Percentiles rank a stretch among this genome's conserved stretches.
phyloP scores from a whole-genome alignment of 306 rosid species.

The Senna tora region DNA sequence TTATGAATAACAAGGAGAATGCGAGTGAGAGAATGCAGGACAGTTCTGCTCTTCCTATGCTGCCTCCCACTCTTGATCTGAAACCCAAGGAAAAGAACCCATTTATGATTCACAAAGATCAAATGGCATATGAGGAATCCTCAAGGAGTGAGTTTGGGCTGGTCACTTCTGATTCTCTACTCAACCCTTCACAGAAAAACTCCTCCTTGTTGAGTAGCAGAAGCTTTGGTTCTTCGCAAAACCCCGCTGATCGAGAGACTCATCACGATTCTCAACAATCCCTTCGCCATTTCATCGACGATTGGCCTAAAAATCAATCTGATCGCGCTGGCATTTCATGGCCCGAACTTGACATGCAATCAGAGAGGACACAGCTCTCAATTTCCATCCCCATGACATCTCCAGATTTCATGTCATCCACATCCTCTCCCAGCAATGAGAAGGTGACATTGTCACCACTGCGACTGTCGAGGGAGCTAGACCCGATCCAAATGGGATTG shows the following conservation, averaged over 20 bases:
- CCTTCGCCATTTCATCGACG: conserved; percentile 74
- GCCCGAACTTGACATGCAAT: conserved; percentile 50
- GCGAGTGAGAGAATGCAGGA: conserved; percentile 55
- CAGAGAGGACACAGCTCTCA: conserved; percentile 71
- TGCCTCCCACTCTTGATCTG: conserved; percentile 60
- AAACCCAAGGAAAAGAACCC: conserved; percentile 53
- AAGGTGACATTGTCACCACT: conserved; percentile 72
- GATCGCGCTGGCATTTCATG: conserved; percentile 44
- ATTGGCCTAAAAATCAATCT: conserved; percentile 54
- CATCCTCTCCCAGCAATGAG: conserved; percentile 57
- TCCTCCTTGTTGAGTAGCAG: conserved; percentile 40
- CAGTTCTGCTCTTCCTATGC: conserved; percentile 54
- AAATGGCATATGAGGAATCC: conserved; percentile 55
- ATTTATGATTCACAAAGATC: conserved; percentile 52
- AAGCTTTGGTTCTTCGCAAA: conserved; percentile 51
- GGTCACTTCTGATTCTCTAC: conserved; percentile 65
- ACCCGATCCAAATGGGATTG: conserved; percentile 65
- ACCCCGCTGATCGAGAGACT: conserved; percentile 31
- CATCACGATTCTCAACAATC: conserved; percentile 52
- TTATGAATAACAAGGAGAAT: conserved; percentile 57
- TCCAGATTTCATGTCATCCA: conserved; percentile 47
- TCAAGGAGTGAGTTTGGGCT: conserved; percentile 69
- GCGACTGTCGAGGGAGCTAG: conserved; percentile 59
- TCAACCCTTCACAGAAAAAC: conserved; percentile 66
- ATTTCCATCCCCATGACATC: conserved; percentile 64